phyloP scores from a whole-genome alignment of 768 basidiomycete genomes.

The Amanita rimosa region DNA sequence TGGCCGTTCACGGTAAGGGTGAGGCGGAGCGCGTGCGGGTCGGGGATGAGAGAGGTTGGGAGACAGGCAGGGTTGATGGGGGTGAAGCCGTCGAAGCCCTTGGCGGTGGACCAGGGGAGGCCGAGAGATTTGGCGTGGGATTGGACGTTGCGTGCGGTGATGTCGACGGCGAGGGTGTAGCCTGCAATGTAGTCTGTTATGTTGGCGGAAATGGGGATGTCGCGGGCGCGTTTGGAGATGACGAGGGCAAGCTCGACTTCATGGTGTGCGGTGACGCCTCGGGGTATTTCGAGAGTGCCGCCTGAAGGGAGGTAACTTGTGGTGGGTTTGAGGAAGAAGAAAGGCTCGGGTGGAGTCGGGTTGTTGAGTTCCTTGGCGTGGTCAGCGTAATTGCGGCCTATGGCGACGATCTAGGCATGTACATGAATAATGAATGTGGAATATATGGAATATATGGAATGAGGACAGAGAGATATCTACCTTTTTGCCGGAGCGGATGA shows the following conservation, averaged over 20 bases:
- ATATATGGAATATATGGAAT: too few relatives aligned
- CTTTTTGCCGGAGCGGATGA: too few relatives aligned
- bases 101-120: slow-evolving; percentile 94
- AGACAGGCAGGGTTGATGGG: slow-evolving; percentile 76
- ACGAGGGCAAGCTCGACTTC: slow-evolving; percentile 99
- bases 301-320: slow-evolving; percentile 73
- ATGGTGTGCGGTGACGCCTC: slow-evolving; percentile 76
- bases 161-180: slow-evolving; percentile 91
- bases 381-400: slow-evolving; percentile 88
- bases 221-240: slow-evolving; percentile 78
- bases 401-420: slow-evolving; percentile 69
- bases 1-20: slow-evolving; percentile 49
- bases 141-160: slow-evolving; percentile 95
- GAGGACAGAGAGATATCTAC: too few relatives aligned
- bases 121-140: slow-evolving; percentile 87
- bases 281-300: slow-evolving; percentile 78
- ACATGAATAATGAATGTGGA: too few relatives aligned
- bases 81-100: slow-evolving; percentile 96
- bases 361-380: slow-evolving; percentile 92
- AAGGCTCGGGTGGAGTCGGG: slow-evolving; percentile 79
- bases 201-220: slow-evolving; percentile 59
- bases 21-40: slow-evolving; percentile 69
- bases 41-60: slow-evolving; percentile 52
- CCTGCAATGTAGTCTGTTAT: slow-evolving; percentile 60
- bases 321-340: slow-evolving; percentile 98